Base-by-base conservation (phyloP, 164 flowering plant genomes). In the Santalum album region DNA sequence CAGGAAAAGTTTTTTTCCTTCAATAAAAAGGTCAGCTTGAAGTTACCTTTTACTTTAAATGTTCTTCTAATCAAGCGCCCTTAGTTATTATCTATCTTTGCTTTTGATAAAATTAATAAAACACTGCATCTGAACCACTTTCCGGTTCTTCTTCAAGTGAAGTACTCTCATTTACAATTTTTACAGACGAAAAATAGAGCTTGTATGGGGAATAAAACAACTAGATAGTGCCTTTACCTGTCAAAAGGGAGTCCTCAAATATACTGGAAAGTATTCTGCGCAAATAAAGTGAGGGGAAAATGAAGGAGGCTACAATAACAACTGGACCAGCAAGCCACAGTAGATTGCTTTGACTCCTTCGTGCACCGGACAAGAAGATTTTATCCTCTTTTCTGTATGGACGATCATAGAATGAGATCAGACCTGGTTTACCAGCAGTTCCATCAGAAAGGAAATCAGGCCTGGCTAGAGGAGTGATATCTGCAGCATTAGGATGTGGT, bases 161-260 rank as follows among this genome's bases (percentile, higher is more conserved):
- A n/a, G n/a, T n/a, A n/a, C n/a, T n/a, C n/a, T n/a, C n/a, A n/a
- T n/a, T n/a, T n/a, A n/a, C n/a, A n/a, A n/a, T n/a, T n/a, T n/a
- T n/a, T n/a, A n/a, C n/a, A n/a, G n/a, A n/a, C n/a, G n/a, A n/a
- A n/a, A n/a, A n/a, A n/a, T n/a, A n/a, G n/a, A n/a, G n/a, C n/a
- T n/a, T n/a, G n/a, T n/a, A n/a, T n/a, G n/a, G n/a, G n/a, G n/a
- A n/a, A n/a, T n/a, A n/a, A n/a, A n/a, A n/a, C n/a, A n/a, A n/a
- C n/a, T n/a, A n/a, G n/a, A n/a, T n/a, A n/a, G n/a, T n/a, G n/a
- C n/a, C n/a, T n/a, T n/a, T n/a, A 86, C 98, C 98, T 51, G 98
- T 88, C 66, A 91, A 66, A 59, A 91, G 79, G 55, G 98, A 91
- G 69, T 91, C 98, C 69, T 91, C 98, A 73, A 91, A 91, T 63